Evolutionary conservation across 2,329 filamentous ascomycete species (phyloP).

Genomic region (Fusarium aywerte): DNA sequence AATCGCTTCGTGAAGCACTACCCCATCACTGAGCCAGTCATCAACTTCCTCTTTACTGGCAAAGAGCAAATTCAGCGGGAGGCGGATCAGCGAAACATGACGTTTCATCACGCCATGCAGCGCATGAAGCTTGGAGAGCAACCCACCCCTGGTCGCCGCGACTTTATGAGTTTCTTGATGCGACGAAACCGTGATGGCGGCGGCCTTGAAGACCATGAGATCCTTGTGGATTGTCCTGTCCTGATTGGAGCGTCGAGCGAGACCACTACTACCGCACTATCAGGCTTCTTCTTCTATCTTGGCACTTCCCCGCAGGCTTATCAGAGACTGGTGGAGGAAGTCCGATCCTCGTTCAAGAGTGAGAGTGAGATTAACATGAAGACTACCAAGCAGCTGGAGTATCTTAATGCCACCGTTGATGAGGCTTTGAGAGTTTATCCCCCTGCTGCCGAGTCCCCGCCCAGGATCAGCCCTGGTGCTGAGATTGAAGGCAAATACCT

Average conservation of each 20-base stretch:
- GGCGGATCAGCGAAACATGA: constrained; percentile 2
- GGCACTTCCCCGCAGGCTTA: not conserved
- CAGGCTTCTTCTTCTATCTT: not conserved
- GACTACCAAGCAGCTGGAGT: not conserved
- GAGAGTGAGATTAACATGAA: not conserved
- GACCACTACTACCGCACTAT: not conserved
- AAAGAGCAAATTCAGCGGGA: not conserved
- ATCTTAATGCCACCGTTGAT: not conserved
- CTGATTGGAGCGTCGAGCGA: not conserved
- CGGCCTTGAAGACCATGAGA: not conserved
- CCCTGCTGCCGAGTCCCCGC: not conserved
- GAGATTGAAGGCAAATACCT: not conserved
- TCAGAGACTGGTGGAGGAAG: not conserved
- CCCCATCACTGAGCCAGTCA: not conserved
- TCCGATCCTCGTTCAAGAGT: not conserved
- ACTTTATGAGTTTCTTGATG: constrained; percentile 4
- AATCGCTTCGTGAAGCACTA: not conserved
- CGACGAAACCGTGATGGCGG: not conserved
- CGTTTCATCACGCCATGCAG: not conserved
- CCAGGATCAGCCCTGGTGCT: not conserved
- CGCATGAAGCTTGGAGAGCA: not conserved
- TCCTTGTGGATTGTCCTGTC: not conserved
- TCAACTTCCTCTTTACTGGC: not conserved
- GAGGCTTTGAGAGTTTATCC: constrained; percentile 1
- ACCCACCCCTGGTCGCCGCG: not conserved